Evolutionary conservation across 129 eudicot species (phyloP).

Genomic region (Cynara cardunculus): DNA sequence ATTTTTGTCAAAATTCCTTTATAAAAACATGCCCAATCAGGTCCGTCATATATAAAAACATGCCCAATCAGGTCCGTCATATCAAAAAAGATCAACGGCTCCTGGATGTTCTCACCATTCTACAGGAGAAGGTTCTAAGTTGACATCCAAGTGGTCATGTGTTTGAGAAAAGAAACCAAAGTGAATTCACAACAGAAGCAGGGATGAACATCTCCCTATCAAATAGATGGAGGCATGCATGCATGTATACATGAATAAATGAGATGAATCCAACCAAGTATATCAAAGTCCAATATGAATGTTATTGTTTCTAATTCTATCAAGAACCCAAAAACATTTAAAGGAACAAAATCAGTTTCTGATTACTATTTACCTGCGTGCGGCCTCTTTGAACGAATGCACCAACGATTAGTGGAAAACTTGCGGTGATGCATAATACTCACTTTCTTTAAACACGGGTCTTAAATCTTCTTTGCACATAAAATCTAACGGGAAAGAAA

Average conservation of each 20-base stretch:
- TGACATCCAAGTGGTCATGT: neutral
- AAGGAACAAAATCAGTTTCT: neutral
- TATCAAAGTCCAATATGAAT: neutral
- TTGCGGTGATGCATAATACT: constrained; percentile 96
- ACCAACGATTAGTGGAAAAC: constrained; percentile 62
- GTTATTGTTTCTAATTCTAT: neutral
- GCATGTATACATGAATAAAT: neutral
- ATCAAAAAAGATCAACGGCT: neutral
- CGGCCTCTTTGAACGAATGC: neutral
- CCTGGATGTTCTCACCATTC: neutral
- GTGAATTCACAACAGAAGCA: neutral
- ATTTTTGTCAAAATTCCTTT: too few relatives aligned
- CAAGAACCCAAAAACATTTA: neutral
- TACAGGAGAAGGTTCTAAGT: neutral
- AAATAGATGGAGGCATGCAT: neutral
- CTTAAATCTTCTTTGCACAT: constrained; percentile 97
- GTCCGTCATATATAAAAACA: neutral
- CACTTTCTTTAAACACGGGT: constrained; percentile 94
- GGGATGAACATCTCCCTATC: neutral
- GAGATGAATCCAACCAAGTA: neutral
- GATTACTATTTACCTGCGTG: neutral
- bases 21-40: too few relatives aligned
- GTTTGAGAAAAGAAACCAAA: neutral
- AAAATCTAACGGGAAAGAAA: constrained; percentile 86
- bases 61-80: neutral